Base-by-base conservation (phyloP, 352 stramenopile species). In the Phytophthora kernoviae region DNA sequence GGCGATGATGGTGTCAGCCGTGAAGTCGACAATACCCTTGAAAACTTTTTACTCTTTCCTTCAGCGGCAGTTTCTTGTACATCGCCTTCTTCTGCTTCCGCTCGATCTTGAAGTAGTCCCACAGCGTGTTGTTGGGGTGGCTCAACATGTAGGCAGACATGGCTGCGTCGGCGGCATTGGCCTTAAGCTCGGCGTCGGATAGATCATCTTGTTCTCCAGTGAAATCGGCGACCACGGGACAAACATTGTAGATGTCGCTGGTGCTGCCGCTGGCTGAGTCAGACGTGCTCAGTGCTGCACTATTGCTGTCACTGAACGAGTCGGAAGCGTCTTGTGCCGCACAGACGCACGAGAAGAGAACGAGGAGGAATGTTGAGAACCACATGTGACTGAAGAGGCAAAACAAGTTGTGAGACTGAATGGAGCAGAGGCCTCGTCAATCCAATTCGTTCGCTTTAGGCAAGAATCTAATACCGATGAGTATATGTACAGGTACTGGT, bases 51-150 rank as follows among this genome's bases (percentile, higher is more conserved):
- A 43, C 21, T 3, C 37, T 18, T 4, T 43, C 37, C 37, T 21
- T 43, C 37, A 43, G n/a, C 14, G 37, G 37, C 37, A 43, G 12
- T 4, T 43, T 43, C 37, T 43, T 43, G 37, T 21, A 43, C 37
- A 43, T 43, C 15, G 20, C 37, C 15, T 43, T 43, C 37, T 43
- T 43, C 14, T 15, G 12, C 37, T 43, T 43, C 37, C 5, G 6
- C 37, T 43, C 37, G 37, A 43, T 21, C 37, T 43, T 43, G 37
- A 43, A 43, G 37, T 43, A 43, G 37, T 43, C 37, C 37, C 37
- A 43, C 14, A 43, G 37, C 37, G 37, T 43, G 37, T 43, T 43
- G 37, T 43, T 43, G 11, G 37, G 37, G 37, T 43, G 37, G 15
- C 37, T 43, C 12, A 43, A 14, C 37, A 43, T 43, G 37, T 43